Conservation (phyloP, 2,329 filamentous ascomycete species). For the Monilinia fructigena region DNA sequence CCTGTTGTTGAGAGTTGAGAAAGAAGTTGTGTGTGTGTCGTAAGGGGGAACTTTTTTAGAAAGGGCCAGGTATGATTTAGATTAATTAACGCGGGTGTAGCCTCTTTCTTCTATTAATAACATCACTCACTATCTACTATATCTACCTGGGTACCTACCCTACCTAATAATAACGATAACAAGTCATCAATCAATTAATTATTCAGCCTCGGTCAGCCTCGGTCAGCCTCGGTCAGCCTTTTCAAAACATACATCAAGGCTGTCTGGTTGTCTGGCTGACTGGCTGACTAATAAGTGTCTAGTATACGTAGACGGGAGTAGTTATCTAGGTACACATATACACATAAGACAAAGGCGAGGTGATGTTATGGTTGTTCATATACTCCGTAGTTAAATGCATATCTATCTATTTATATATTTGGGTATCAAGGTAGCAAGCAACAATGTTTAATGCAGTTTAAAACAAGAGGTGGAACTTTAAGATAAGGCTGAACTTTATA, state of each 20-base stretch:
- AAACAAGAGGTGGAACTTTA: slow-evolving; percentile 10
- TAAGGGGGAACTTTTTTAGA: slow-evolving; percentile 23
- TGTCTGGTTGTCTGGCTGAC: too few relatives aligned
- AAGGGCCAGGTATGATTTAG: slow-evolving; percentile 21
- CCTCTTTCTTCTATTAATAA: slow-evolving; percentile 25
- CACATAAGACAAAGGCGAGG: too few relatives aligned
- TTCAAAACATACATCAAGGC: too few relatives aligned
- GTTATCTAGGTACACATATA: background rate
- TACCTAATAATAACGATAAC: too few relatives aligned
- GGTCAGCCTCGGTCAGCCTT: slow-evolving; percentile 9
- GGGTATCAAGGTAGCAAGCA: background rate
- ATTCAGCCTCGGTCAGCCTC: slow-evolving; percentile 21
- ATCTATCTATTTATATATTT: background rate
- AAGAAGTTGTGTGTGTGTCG: background rate
- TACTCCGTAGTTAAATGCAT: too few relatives aligned
- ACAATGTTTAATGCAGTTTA: background rate
- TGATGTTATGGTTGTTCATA: too few relatives aligned
- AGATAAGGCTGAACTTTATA: slow-evolving; percentile 16
- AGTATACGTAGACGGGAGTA: background rate
- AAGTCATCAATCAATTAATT: background rate
- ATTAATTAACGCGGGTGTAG: slow-evolving; percentile 19
- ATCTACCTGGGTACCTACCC: too few relatives aligned
- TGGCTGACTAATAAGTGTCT: too few relatives aligned
- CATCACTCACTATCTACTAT: slow-evolving; percentile 1
- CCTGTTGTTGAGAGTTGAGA: slow-evolving; percentile 12